Base-by-base conservation (phyloP, 345 rosid species). In the Capsella bursapastoris region DNA sequence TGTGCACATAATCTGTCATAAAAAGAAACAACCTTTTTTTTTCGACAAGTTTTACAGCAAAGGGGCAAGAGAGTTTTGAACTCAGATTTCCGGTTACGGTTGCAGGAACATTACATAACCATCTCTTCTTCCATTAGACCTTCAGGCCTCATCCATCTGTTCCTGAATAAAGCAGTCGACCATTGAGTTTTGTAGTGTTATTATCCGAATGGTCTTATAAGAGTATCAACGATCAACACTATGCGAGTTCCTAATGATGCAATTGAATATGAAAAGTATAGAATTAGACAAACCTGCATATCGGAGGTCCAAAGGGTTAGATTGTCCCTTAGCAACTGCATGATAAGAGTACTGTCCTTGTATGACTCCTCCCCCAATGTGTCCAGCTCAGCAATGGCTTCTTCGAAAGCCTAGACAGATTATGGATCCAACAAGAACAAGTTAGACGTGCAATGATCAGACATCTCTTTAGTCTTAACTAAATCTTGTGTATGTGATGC, bases 341-440 rank as follows among this genome's bases (percentile, higher is more conserved):
- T 84, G 84, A 87, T 85, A 35, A 83, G 82, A 75, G 91, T 83
- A 80, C 87, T 87, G 70, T 83, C 89, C 53, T 87, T 85, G 84
- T 85, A 84, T 29, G 88, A 89, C 49, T 85, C 89, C 76, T 84
- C 89, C 57, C 87, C 88, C 78, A 87, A 76, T 1, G 88, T 84
- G 73, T 86, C 90, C 58, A 86, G 73, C 83, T 87, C 89, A 59
- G 91, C 88, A 55, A 89, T 87, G 68, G 91, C 88, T 80, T 89
- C 89, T 72, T 86, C 90, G 28, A 85, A 88, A 45, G 90, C 89
- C 93, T 86, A 72, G n/a, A 45, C 18, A 50, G 16, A 9, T 43
- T 38, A 50, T 35, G 16, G 52, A 35, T 59, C 41, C 47, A 69
- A 34, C 51, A 68, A 29, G 25, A 35, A 66, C 15, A 65, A 66